phyloP scores from a whole-genome alignment of 768 basidiomycete genomes.

The Podaxis sp. region DNA sequence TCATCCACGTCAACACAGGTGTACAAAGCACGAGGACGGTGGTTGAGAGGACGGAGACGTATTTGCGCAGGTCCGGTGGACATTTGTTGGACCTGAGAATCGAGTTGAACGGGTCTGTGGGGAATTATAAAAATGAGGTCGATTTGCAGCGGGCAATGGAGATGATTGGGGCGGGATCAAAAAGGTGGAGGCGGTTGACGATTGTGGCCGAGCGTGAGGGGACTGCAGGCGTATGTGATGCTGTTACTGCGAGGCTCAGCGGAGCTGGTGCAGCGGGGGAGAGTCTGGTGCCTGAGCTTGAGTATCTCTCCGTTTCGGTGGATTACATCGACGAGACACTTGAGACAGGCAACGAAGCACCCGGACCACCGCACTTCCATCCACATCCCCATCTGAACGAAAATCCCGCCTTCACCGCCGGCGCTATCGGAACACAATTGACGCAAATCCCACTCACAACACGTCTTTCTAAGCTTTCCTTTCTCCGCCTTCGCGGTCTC shows the following conservation, averaged over 20 bases:
- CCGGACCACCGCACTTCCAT: not conserved
- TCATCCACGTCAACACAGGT: slow-evolving; percentile 26
- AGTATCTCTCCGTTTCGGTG: slow-evolving; percentile 39
- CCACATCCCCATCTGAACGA: not conserved
- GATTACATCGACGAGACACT: slow-evolving; percentile 22
- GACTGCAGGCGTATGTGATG: not conserved
- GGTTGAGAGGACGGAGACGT: slow-evolving; percentile 25
- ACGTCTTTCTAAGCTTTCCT: slow-evolving; percentile 31
- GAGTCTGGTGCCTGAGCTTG: slow-evolving; percentile 31
- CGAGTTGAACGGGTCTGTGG: slow-evolving; percentile 20
- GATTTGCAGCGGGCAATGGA: slow-evolving; percentile 27
- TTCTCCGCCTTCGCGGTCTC: slow-evolving; percentile 44
- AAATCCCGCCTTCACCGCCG: not conserved
- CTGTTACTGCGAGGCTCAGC: not conserved
- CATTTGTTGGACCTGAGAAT: slow-evolving; percentile 34
- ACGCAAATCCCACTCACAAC: not conserved
- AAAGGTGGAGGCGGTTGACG: slow-evolving; percentile 37
- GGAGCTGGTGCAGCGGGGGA: not conserved
- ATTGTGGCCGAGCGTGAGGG: slow-evolving; percentile 13
- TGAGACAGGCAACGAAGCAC: not conserved
- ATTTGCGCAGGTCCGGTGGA: slow-evolving; percentile 33
- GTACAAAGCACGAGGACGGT: slow-evolving; percentile 16
- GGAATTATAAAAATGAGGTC: not conserved
- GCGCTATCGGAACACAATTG: no score
- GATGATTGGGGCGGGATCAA: slow-evolving; percentile 30